Evolutionary conservation across 495 filamentous ascomycete genomes (phyloP), one percentile per base, ranked within the genome.

Genomic region (Talaromyces proteolyticus): DNA sequence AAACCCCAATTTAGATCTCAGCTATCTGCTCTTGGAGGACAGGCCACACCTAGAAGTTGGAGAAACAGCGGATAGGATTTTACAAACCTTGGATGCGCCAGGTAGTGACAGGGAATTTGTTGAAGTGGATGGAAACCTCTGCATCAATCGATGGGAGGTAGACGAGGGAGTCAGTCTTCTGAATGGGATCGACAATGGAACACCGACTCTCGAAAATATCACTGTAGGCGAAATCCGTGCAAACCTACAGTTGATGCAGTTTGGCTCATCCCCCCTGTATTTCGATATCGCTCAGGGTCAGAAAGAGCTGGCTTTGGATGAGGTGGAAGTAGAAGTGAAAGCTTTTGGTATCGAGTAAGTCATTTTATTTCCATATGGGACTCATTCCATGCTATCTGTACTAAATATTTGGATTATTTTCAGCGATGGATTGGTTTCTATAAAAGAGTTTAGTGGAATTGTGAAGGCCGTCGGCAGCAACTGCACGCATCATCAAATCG

Each of bases 401-500:
- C 42, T 24, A 7, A 6, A 11, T 1, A 22, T 4, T 44, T 18
- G 3, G 25, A 44, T 7, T n/a, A n/a, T n/a, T n/a, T n/a, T n/a
- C n/a, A n/a, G n/a, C n/a, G n/a, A n/a, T n/a, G n/a, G n/a, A n/a
- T 10, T n/a, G 6, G n/a, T 10, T 12, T 44, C 20, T 12, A 22
- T 44, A 2, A 44, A 44, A n/a, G 42, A 44, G 21, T 44, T 44
- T 22, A 25, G 42, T 16, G 82, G 81, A 40, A 42, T 81, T 12
- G 65, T 86, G 17, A 72, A 65, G 7, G 62, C 68, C 3, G 51
- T 82, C n/a, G 81, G 81, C 7, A 57, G 57, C 25, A 60, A 62
- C 29, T 72, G 79, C 20, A 64, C 56, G n/a, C 57, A 66, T 16
- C 57, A 83, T 43, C 62, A 72, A 38, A 59, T 72, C 19, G 81